A percentile compares a stretch with the other conserved stretches of the same genome.
phyloP scores from a whole-genome alignment of 495 filamentous ascomycete species.

The Symbiotaphrina buchneri region DNA sequence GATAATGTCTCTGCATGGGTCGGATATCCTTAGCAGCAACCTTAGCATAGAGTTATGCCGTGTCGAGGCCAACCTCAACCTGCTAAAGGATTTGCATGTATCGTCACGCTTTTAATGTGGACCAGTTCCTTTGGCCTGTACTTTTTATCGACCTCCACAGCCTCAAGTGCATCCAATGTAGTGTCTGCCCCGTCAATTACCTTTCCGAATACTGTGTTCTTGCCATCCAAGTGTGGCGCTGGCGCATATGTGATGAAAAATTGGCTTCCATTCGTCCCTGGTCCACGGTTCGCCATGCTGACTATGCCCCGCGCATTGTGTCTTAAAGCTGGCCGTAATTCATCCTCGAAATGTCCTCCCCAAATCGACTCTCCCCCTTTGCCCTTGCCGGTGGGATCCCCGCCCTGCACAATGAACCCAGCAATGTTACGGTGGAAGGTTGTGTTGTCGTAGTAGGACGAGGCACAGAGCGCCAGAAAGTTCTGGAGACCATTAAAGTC shows the following conservation, averaged over 20 bases:
- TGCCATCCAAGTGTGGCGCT: slow-evolving; percentile 79
- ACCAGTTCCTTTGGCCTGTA: slow-evolving; percentile 50
- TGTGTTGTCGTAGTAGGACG: slow-evolving; percentile 51
- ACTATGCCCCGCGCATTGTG: slow-evolving; percentile 77
- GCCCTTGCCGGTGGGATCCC: slow-evolving; percentile 65
- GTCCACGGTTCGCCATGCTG: slow-evolving; percentile 75
- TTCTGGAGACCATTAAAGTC: slow-evolving; percentile 30
- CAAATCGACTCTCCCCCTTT: slow-evolving; percentile 52
- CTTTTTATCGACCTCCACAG: slow-evolving; percentile 73
- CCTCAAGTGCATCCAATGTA: slow-evolving; percentile 57
- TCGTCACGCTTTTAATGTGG: slow-evolving; percentile 50
- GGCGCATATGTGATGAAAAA: slow-evolving; percentile 80
- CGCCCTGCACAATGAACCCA: slow-evolving; percentile 84
- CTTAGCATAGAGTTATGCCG: too few relatives aligned
- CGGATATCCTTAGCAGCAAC: too few relatives aligned
- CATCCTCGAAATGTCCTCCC: slow-evolving; percentile 70
- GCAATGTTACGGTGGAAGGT: slow-evolving; percentile 86
- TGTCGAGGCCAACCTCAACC: too few relatives aligned
- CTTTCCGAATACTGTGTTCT: slow-evolving; percentile 85
- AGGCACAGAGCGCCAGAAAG: slow-evolving; percentile 90
- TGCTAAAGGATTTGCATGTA: slow-evolving; percentile 89
- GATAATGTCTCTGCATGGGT: too few relatives aligned
- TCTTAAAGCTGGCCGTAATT: slow-evolving; percentile 63
- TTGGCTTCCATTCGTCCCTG: slow-evolving; percentile 77
- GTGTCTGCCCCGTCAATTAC: slow-evolving; percentile 38